phyloP scores from a whole-genome alignment of 305 asterid genomes.

The Fraxinus albicans region DNA sequence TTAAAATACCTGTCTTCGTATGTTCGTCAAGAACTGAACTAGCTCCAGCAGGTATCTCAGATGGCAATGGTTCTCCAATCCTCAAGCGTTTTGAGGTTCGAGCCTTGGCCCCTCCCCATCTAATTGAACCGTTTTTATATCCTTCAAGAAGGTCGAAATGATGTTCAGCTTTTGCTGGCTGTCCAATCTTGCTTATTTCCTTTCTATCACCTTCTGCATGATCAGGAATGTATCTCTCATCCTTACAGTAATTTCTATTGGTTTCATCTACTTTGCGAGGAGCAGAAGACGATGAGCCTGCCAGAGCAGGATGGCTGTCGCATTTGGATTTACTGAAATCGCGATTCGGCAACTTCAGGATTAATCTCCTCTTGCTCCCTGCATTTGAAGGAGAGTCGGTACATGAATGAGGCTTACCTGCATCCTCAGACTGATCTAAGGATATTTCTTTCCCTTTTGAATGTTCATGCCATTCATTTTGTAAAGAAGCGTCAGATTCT shows the following conservation, averaged over 20 bases:
- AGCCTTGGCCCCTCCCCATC: constrained; percentile 91
- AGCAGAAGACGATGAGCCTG: constrained; percentile 51
- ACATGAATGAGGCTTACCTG: constrained; percentile 36
- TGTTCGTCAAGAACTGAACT: constrained; percentile 42
- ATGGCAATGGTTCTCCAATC: constrained; percentile 52
- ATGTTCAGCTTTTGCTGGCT: constrained; percentile 30
- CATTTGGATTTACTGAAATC: constrained; percentile 47
- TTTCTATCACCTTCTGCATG: constrained; percentile 39
- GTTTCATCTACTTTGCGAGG: constrained; percentile 35
- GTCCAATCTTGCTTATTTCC: constrained; percentile 39
- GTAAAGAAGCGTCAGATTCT: constrained; percentile 71
- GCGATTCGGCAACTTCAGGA: constrained; percentile 79
- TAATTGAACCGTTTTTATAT: constrained; percentile 59
- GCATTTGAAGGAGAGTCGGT: constrained; percentile 50
- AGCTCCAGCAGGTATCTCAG: constrained; percentile 40
- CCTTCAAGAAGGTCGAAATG: constrained; percentile 72
- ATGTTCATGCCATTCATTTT: constrained; percentile 44
- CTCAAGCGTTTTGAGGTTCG: constrained; percentile 81
- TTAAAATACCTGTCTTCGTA: constrained; percentile 34
- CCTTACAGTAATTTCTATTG: constrained; percentile 22
- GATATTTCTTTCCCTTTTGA: constrained; percentile 76
- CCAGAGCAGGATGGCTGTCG: constrained; percentile 38
- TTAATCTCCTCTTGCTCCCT: constrained; percentile 66
- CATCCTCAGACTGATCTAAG: constrained; percentile 44
- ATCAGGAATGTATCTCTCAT: constrained; percentile 34